Conservation (phyloP, 169 alveolate species). For the Theileria luwenshuni region DNA sequence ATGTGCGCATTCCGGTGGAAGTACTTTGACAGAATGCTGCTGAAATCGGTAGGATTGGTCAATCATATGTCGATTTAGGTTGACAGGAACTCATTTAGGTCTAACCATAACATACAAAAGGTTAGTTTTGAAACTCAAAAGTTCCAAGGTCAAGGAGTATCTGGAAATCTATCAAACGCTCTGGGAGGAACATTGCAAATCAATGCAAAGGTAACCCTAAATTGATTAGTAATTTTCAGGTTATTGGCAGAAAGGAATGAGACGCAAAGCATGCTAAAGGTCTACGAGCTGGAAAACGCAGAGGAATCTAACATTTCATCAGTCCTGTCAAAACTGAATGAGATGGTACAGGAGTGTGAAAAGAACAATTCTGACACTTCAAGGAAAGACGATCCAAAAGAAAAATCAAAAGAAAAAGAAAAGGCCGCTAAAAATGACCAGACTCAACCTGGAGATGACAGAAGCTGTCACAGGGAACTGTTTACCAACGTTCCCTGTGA, state of each 20-base stretch:
- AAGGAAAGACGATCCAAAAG: not conserved
- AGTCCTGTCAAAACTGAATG: conserved; percentile 40
- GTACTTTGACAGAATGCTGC: conserved; percentile 31
- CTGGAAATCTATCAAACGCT: conserved; percentile 51
- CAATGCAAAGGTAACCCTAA: conserved; percentile 21
- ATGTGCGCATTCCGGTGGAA: conserved; percentile 16
- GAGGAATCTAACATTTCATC: conserved; percentile 33
- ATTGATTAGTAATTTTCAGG: not conserved
- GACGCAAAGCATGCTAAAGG: conserved; percentile 23
- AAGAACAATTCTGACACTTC: no score
- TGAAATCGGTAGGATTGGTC: conserved; percentile 23
- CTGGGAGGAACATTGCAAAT: conserved; percentile 64
- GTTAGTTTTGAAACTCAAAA: not conserved
- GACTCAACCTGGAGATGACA: not conserved
- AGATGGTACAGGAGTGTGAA: conserved; percentile 22
- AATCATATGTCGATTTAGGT: conserved; percentile 5
- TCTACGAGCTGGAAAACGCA: conserved; percentile 20
- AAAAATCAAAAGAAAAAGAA: not conserved
- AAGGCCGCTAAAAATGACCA: not conserved
- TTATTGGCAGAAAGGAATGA: conserved; percentile 57
- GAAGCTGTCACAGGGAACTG: conserved; percentile 1
- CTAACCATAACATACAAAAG: not conserved
- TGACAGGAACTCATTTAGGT: conserved; percentile 13
- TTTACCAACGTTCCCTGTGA: conserved; percentile 12
- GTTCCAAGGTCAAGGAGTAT: conserved; percentile 28